Evolutionary conservation across 2,329 filamentous ascomycete genomes (phyloP), one percentile per base, ranked within the genome.

Genomic region (Colletotrichum nymphaeae): DNA sequence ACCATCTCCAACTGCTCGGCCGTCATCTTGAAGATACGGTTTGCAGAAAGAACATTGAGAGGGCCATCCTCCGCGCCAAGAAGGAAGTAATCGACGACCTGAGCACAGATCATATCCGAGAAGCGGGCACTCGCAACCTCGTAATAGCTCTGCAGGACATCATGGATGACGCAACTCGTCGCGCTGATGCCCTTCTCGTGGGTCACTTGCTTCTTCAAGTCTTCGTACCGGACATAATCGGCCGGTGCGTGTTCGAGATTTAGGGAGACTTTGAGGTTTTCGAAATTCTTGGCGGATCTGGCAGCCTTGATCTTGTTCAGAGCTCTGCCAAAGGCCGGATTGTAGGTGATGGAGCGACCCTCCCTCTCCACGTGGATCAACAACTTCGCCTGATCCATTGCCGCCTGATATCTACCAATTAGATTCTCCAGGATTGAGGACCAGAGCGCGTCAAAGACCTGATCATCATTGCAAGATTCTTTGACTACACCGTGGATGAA

Each of bases 91-190:
- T 88, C 86, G 2, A 89, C 82, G 0, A 86, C 89, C 74, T 93
- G 91, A 73, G 87, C 86, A 76, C 85, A 90, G 1, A 94, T 79
- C 4, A 84, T 87, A 75, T 94, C 92, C 1, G 92, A 86, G 72
- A 94, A 93, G 0, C 91, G 87, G 76, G 89, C 88, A 16, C 83
- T 84, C 0, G 90, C 85, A 1, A 93, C 87, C 28, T 88, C 85
- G 81, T 94, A 93, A 79, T 92, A 94, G 1, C 87, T 84, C 53
- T 85, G 79, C 0, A 94, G 82, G 1, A 89, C 87, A 71, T 93
- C 88, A 69, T 92, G 89, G 5, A 93, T 86, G 7, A 90, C 85
- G 37, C 88, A 82, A 5, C 84, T 76, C 0, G 81, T 80, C 46
- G 86, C 79, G 6, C 11, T 8, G 11, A 37, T 26, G 5, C 37